Percentiles rank a stretch among this genome's conserved stretches.
These are phyloP conservation scores for Rutidosis leptorrhynchoides DNA, from an alignment of 129 eudicot genomes.

Conservation along the genomic window DNA sequence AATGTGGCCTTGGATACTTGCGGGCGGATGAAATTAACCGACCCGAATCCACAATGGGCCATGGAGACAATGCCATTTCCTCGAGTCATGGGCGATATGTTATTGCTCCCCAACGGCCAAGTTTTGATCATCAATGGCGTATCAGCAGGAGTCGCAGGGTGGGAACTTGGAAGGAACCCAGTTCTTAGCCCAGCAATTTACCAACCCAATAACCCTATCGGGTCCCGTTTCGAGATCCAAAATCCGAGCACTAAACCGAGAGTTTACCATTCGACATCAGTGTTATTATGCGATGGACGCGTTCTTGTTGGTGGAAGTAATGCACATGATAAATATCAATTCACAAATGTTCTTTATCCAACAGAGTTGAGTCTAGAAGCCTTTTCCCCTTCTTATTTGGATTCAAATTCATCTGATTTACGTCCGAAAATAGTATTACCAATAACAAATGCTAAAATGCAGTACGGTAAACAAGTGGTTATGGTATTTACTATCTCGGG, in stretches of 20 bases:
- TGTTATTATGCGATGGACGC: constrained; percentile 24
- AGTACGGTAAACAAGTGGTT: constrained; percentile 11
- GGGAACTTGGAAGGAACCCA: constrained; percentile 32
- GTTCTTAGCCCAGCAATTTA: constrained; percentile 27
- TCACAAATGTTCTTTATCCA: constrained; percentile 26
- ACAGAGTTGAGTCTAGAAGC: constrained; percentile 27
- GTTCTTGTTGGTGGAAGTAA: constrained; percentile 34
- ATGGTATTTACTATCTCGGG: constrained; percentile 7
- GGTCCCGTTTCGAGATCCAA: constrained; percentile 26
- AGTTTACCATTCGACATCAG: constrained; percentile 29
- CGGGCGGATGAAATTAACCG: constrained; percentile 25
- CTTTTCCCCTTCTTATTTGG: constrained; percentile 31
- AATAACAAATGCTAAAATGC: background rate
- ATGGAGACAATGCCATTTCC: constrained; percentile 37
- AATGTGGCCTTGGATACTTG: constrained; percentile 24
- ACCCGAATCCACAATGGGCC: constrained; percentile 25
- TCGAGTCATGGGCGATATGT: constrained; percentile 36
- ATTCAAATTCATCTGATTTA: constrained; percentile 20
- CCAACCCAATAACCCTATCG: constrained; percentile 9
- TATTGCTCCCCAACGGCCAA: constrained; percentile 29
- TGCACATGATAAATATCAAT: constrained; percentile 24
- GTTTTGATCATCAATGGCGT: constrained; percentile 31
- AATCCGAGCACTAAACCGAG: constrained; percentile 24
- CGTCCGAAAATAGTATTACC: constrained; percentile 18
- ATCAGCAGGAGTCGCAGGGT: constrained; percentile 21